These are phyloP conservation scores for Salinomyces thailandicus DNA, from an alignment of 2,329 filamentous ascomycete species.

Conservation along the genomic window DNA sequence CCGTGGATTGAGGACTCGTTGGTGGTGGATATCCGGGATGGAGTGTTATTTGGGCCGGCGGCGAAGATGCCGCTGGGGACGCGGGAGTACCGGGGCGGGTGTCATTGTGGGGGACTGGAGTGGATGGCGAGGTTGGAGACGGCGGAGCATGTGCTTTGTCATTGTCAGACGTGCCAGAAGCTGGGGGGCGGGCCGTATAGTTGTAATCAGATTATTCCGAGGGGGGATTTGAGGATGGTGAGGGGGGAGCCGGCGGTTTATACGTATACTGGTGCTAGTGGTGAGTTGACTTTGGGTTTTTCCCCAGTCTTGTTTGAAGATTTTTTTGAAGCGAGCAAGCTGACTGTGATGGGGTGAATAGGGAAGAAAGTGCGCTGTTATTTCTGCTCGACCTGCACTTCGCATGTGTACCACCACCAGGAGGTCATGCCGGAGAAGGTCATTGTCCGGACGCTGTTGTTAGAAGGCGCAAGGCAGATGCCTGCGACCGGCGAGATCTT, in stretches of 20 bases:
- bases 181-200: slow-evolving; percentile 27
- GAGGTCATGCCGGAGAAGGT: slow-evolving; percentile 31
- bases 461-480: slow-evolving; percentile 28
- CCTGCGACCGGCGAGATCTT: slow-evolving; percentile 30
- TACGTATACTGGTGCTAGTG: slow-evolving; percentile 25
- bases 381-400: slow-evolving; percentile 30
- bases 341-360: neutral
- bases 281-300: slow-evolving; percentile 15
- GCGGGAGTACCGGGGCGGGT: slow-evolving; percentile 17
- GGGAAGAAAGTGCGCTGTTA: slow-evolving; percentile 30
- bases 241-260: slow-evolving; percentile 22
- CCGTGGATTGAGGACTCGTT: slow-evolving; percentile 25
- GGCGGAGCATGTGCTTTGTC: slow-evolving; percentile 27
- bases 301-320: neutral
- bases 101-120: slow-evolving; percentile 25
- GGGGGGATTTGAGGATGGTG: slow-evolving; percentile 19
- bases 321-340: neutral
- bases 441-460: slow-evolving; percentile 30
- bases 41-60: slow-evolving; percentile 22
- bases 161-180: slow-evolving; percentile 29
- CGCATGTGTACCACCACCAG: slow-evolving; percentile 32
- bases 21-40: slow-evolving; percentile 27
- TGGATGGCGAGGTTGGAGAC: slow-evolving; percentile 17
- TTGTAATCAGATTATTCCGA: slow-evolving; percentile 28
- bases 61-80: slow-evolving; percentile 13